Percentiles rank a stretch among this genome's conserved stretches.
phyloP scores from a whole-genome alignment of 73 alveolate species.

The Paramecium caudatum region DNA sequence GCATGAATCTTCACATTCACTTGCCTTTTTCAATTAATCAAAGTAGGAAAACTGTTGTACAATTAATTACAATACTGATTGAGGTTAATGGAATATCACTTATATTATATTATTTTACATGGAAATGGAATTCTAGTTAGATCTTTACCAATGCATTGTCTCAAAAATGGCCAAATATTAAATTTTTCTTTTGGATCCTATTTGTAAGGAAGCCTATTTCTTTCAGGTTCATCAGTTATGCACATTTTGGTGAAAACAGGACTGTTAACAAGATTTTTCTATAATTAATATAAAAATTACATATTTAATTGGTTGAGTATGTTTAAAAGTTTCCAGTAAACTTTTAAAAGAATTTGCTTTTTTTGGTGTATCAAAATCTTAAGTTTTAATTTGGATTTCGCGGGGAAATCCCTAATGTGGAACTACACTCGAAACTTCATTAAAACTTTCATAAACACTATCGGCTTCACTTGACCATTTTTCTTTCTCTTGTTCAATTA shows the following conservation, averaged over 20 bases:
- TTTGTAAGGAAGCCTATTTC: neutral
- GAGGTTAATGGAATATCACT: conserved; percentile 59
- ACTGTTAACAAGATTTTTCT: conserved; percentile 22
- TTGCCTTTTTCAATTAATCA: conserved; percentile 44
- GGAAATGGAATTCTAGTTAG: conserved; percentile 62
- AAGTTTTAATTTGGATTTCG: neutral
- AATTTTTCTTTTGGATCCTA: conserved; percentile 57
- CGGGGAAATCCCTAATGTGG: conserved; percentile 21
- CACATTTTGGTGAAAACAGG: conserved; percentile 5
- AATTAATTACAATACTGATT: neutral
- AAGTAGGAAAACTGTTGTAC: conserved; percentile 31
- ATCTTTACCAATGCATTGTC: conserved; percentile 24
- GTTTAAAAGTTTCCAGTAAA: neutral
- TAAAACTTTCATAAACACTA: conserved; percentile 60
- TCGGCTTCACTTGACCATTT: neutral
- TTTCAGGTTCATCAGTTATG: conserved; percentile 71
- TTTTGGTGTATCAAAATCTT: conserved; percentile 40
- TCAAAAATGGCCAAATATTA: conserved; percentile 11
- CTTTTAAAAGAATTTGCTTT: neutral
- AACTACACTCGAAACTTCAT: conserved; percentile 43
- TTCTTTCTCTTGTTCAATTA: conserved; percentile 16
- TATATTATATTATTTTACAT: neutral
- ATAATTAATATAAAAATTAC: neutral
- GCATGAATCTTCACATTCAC: conserved; percentile 63
- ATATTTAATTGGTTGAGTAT: conserved; percentile 46